Evolutionary conservation across 495 filamentous ascomycete species (phyloP), one percentile per base, ranked within the genome.

Genomic region (Pseudoneurospora amorphoporcata): DNA sequence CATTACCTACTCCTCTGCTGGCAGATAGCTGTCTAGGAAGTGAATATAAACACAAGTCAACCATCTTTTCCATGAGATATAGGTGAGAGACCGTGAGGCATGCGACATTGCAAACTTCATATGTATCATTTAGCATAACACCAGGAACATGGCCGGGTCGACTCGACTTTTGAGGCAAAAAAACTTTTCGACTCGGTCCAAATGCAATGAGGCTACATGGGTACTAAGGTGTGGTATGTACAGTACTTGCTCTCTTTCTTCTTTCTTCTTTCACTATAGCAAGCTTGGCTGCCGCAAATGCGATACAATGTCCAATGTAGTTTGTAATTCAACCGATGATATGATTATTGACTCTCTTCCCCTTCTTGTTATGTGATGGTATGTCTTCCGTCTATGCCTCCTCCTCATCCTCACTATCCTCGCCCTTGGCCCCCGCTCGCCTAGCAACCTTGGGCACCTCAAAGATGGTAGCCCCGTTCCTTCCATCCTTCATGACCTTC

Each of bases 401-500:
- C 17, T 65, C 42, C 23, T 47, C 70, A 8, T 39, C 19, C 19
- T 9, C 45, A 68, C 38, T 76, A 35, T 73, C 76, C 37, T 76
- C 73, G 39, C 74, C 71, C 17, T 70, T 72, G 16, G 35, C 70
- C 23, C 72, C 53, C 37, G 69, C 73, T 39, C 73, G 68, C 72
- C 69, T 74, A 8, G 41, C 35, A 72, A 81, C 77, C 77, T 84
- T 87, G 0, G 90, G 88, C 35, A 97, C 88, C 79, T 95, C 92
- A 75, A 96, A 94, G 3, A 97, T 85, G 12, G 92, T 86, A 12
- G 90, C 90, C 3, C 92, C 91, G 79, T 94, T 97, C 75, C 89
- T 90, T 3, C 89, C 94, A 0, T 83, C 82, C 71, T 82, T 80
- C 69, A 88, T 79, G 2, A 86, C 73, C 75, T 87, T 88, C 92